Conservation (phyloP, 306 rosid species). For the Morella rubra region DNA sequence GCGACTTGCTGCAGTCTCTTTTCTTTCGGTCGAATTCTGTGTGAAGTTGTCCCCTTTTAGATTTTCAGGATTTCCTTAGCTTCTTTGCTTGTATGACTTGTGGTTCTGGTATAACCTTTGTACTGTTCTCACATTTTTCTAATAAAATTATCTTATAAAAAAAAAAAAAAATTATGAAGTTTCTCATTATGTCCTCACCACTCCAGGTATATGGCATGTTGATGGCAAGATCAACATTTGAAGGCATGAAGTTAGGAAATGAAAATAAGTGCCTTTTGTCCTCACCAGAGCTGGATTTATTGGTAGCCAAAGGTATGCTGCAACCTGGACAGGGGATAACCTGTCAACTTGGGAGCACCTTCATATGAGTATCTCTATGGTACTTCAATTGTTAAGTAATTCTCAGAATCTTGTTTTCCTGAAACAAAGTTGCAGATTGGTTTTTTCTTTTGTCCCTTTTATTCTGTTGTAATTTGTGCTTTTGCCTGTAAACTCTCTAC, state of each 20-base stretch:
- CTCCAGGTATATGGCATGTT: slow-evolving; percentile 80
- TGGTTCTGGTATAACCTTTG: too few relatives aligned
- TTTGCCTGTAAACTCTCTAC: not conserved
- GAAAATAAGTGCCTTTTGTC: slow-evolving; percentile 87
- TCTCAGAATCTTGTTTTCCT: slow-evolving; percentile 2
- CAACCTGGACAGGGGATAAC: slow-evolving; percentile 96
- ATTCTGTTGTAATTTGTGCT: not conserved
- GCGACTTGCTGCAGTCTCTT: too few relatives aligned
- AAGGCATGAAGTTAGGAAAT: slow-evolving; percentile 80
- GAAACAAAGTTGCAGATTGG: not conserved
- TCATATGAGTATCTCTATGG: slow-evolving; percentile 97
- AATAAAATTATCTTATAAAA: too few relatives aligned
- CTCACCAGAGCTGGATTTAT: slow-evolving; percentile 91
- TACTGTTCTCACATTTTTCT: too few relatives aligned
- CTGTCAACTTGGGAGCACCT: slow-evolving; percentile 94
- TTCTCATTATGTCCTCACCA: slow-evolving; percentile 14
- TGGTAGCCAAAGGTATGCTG: slow-evolving; percentile 96
- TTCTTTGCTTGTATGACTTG: too few relatives aligned
- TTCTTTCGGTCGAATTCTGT: too few relatives aligned
- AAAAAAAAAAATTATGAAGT: slow-evolving; percentile 12
- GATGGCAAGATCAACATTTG: slow-evolving; percentile 93
- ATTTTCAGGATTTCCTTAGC: too few relatives aligned
- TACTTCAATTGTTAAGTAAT: slow-evolving; percentile 82
- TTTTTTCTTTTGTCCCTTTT: not conserved
- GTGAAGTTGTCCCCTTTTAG: too few relatives aligned